Evolutionary conservation across 352 stramenopile genomes (phyloP).

Genomic region (Phytophthora rubi): DNA sequence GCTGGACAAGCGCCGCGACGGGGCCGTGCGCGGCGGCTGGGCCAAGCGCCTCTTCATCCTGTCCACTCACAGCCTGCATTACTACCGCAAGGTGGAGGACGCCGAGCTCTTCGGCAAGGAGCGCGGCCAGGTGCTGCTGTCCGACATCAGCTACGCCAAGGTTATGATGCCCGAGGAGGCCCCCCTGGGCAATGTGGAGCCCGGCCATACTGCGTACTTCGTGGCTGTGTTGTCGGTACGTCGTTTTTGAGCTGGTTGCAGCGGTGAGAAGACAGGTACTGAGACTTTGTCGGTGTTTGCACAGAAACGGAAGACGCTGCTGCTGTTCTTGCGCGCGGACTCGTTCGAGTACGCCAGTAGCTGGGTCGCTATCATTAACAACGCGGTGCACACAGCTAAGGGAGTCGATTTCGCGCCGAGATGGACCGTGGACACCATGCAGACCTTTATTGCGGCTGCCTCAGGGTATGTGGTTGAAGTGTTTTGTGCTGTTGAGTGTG

Average conservation of each 20-base stretch:
- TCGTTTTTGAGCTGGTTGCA: background rate
- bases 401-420: conserved; percentile 62
- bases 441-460: conserved; percentile 73
- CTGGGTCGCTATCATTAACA: conserved; percentile 86
- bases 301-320: conserved; percentile 79
- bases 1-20: conserved; percentile 85
- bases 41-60: conserved; percentile 84
- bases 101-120: conserved; percentile 87
- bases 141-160: conserved; percentile 79
- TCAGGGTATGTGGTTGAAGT: conserved; percentile 51
- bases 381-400: conserved; percentile 76
- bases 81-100: conserved; percentile 87
- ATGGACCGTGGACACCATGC: conserved; percentile 77
- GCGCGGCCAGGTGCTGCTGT: conserved; percentile 71
- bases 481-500: background rate
- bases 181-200: conserved; percentile 73
- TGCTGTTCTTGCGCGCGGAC: conserved; percentile 83
- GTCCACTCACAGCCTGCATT: conserved; percentile 81
- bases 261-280: background rate
- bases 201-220: conserved; percentile 65
- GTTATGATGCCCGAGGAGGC: conserved; percentile 79
- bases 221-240: conserved; percentile 78
- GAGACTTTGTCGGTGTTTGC: conserved; percentile 8
- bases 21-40: conserved; percentile 83
- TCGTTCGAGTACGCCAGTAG: conserved; percentile 67